Evolutionary conservation across 352 stramenopile genomes (phyloP), one percentile per base, ranked within the genome.

Genomic region (Poterioochromonas sp.): DNA sequence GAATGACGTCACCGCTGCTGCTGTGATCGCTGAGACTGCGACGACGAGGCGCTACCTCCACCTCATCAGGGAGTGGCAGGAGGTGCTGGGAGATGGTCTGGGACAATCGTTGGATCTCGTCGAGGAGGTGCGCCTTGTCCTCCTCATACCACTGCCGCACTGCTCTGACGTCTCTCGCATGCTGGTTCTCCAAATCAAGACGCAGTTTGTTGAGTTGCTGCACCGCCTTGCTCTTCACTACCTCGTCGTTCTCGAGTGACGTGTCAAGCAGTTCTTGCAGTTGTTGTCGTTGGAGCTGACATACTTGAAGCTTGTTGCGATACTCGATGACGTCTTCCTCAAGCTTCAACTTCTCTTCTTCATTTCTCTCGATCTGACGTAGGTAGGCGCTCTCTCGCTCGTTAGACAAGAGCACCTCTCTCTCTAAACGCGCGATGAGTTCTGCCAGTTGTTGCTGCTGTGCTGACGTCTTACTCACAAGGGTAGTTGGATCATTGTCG

Each of bases 341-440:
- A 58, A 58, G 47, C 47, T 58, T 58, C 47, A 58, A 58, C 47
- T 58, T 58, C 47, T 58, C 47, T 58, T 58, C 47, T 58, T 58
- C 47, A 58, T 58, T 58, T 58, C 47, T 58, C 47, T 58, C 47
- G 47, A 58, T 58, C 47, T 58, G 47, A 58, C 47, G 47, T 58
- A 58, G 47, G 47, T 58, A 58, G 47, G 47, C 47, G 47, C 47
- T 58, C 47, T 58, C 47, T 58, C 47, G 47, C 47, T 58, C 47
- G 47, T 58, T 58, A 58, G 47, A 58, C 47, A 58, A 58, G 47
- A 58, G 47, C 47, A 58, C 47, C 47, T 58, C 47, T 58, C 47
- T 58, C 47, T 58, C 47, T 58, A 58, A 58, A 58, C 47, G 47
- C 47, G 47, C 47, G 47, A 58, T 58, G 47, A 58, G 47, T 58